Conservation (phyloP, 306 rosid genomes). For the Macrotyloma uniflorum region DNA sequence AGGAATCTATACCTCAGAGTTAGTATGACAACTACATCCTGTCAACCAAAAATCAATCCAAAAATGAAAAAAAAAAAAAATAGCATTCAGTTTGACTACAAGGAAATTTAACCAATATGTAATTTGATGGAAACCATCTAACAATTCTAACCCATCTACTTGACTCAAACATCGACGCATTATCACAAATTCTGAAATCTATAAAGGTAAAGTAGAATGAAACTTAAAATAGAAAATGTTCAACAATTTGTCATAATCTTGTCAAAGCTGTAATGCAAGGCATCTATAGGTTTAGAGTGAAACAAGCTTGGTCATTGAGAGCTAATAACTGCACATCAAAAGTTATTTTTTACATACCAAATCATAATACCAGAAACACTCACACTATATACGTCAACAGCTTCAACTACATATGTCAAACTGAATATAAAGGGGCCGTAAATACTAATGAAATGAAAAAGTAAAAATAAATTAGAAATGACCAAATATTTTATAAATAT, state of each 20-base stretch:
- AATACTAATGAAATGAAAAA: not conserved
- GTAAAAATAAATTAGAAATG: slow-evolving; percentile 19
- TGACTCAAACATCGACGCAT: not conserved
- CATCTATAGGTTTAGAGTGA: slow-evolving; percentile 3
- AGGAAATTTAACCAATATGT: not conserved
- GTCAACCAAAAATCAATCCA: not conserved
- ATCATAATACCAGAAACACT: not conserved
- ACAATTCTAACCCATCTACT: not conserved
- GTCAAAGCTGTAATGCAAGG: slow-evolving; percentile 15
- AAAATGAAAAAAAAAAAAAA: not conserved
- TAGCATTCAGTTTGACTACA: not conserved
- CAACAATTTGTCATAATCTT: not conserved
- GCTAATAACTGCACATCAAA: not conserved
- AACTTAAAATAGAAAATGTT: slow-evolving; percentile 3
- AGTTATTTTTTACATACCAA: slow-evolving; percentile 17
- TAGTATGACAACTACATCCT: not conserved
- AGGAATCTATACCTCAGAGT: not conserved
- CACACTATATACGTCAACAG: not conserved
- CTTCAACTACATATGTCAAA: slow-evolving; percentile 11
- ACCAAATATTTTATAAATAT: not conserved
- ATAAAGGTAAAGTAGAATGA: not conserved
- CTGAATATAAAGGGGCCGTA: not conserved
- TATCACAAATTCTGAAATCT: not conserved
- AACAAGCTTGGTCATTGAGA: slow-evolving; percentile 18
- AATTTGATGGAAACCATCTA: slow-evolving; percentile 16